These are phyloP conservation scores for Fistulifera solaris DNA, from an alignment of 108 stramenopile species.

Conservation along the genomic window DNA sequence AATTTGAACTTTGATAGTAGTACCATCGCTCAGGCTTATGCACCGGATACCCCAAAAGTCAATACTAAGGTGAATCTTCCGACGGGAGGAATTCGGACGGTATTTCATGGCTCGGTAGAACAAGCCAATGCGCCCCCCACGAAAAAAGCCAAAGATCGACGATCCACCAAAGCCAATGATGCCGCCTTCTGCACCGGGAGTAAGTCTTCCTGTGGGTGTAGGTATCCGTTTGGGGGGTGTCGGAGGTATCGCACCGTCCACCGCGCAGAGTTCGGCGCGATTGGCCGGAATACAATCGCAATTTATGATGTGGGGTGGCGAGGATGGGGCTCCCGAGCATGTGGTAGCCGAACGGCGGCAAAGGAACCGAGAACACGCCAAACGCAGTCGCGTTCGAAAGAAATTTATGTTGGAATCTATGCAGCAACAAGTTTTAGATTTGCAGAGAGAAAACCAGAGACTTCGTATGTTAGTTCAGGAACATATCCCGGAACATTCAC, in stretches of 20 bases:
- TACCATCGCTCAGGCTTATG: no score
- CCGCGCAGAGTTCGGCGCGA: constrained; percentile 23
- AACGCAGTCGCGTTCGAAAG: constrained; percentile 93
- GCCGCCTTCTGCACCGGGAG: constrained; percentile 6
- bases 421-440: constrained; percentile 79
- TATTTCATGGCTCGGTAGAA: constrained; percentile 29
- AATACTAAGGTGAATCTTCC: constrained; percentile 19
- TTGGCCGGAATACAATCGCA: constrained; percentile 11
- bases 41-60: background rate
- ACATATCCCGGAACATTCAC: constrained; percentile 71
- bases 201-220: constrained; percentile 50
- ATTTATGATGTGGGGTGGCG: constrained; percentile 19
- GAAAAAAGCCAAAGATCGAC: constrained; percentile 6
- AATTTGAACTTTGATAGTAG: background rate
- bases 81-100: constrained; percentile 52
- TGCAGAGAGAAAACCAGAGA: constrained; percentile 87
- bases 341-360: constrained; percentile 64
- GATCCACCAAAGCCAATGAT: background rate
- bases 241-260: constrained; percentile 42
- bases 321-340: constrained; percentile 3
- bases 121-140: background rate
- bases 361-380: constrained; percentile 96
- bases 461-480: constrained; percentile 72
- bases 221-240: constrained; percentile 52
- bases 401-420: constrained; percentile 97